Evolutionary conservation across 2,329 filamentous ascomycete species (phyloP), one percentile per base, ranked within the genome.

Genomic region (Neofusicoccum parvum): DNA sequence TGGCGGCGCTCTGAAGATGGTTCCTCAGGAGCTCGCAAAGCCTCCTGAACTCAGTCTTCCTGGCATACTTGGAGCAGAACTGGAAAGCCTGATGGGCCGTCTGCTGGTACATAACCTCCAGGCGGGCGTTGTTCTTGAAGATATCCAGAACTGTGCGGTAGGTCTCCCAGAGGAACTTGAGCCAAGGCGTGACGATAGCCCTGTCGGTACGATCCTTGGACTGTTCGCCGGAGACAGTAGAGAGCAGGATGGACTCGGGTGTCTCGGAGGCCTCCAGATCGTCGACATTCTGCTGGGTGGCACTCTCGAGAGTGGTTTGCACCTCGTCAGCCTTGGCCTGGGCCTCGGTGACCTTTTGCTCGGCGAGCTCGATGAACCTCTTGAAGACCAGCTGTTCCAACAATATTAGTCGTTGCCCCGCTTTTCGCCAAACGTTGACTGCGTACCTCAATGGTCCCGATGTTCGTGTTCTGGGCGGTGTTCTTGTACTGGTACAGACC

Each of bases 401-500:
- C 48, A 27, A 20, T 45, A 37, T 66, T 37, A 65, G 64, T 41
- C 46, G 3, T 17, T 34, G 46, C 17, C 32, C 58, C 69, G 23
- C 39, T 50, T 36, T 27, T 50, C 23, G 15, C 10, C 11, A 43
- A 9, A 60, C 58, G 20, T 50, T 59, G 41, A 9, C n/a, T n/a
- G 62, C 78, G 67, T 82, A 92, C 91, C 88, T 98, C 95, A 79
- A 99, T 99, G 68, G 95, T 99, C 73, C 88, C 93, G 71, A 99
- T 93, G 78, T 98, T 98, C 73, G 94, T 97, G 83, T 99, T 99
- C 81, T 99, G 95, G 65, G 94, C 94, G 72, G 97, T 98, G 81
- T 99, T 99, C 87, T 99, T 99, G 87, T 99, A 99, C 80, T 97
- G 95, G 80, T 98, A 99, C 56, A 99, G 87, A 68, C 95, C 95